phyloP scores from a whole-genome alignment of 257 asterid genomes.

The Penstemon davidsonii region DNA sequence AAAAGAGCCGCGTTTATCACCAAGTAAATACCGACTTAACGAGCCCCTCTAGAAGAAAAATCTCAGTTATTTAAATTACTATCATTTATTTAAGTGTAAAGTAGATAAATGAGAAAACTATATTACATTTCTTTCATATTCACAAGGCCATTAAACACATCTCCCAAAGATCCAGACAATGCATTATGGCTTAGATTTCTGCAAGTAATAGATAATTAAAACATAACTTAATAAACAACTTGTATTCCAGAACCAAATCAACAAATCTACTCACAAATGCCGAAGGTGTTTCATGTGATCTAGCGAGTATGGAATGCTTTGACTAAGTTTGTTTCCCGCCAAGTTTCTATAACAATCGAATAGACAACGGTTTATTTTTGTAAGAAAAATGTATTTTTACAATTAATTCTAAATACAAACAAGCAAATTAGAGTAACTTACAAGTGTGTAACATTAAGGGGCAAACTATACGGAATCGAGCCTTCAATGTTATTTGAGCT shows the following conservation, averaged over 20 bases:
- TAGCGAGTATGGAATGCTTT: slow-evolving; percentile 64
- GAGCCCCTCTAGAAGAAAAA: background rate
- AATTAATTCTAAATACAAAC: slow-evolving; percentile 8
- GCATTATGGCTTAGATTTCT: slow-evolving; percentile 84
- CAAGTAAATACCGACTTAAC: too few species aligned
- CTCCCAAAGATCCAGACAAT: slow-evolving; percentile 70
- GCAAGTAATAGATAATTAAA: slow-evolving; percentile 29
- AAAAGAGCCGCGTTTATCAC: background rate
- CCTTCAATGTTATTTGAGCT: slow-evolving; percentile 72
- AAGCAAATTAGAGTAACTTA: slow-evolving; percentile 42
- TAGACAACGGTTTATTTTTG: background rate
- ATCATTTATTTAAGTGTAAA: background rate
- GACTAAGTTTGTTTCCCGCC: slow-evolving; percentile 62
- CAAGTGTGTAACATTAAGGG: slow-evolving; percentile 69
- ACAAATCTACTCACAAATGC: slow-evolving; percentile 61
- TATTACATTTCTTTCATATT: slow-evolving; percentile 67
- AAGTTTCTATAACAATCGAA: slow-evolving; percentile 59
- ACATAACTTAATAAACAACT: slow-evolving; percentile 9
- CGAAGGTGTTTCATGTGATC: slow-evolving; percentile 62
- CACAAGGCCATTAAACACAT: slow-evolving; percentile 65
- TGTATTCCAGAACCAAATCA: background rate
- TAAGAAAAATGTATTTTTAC: background rate
- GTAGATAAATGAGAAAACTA: slow-evolving; percentile 10
- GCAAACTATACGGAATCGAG: slow-evolving; percentile 64
- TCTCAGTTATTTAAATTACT: background rate